Percentiles rank a stretch among this genome's conserved stretches.
Evolutionary conservation across 768 basidiomycete species (phyloP).

Genomic region (Termitomyces sp.): DNA sequence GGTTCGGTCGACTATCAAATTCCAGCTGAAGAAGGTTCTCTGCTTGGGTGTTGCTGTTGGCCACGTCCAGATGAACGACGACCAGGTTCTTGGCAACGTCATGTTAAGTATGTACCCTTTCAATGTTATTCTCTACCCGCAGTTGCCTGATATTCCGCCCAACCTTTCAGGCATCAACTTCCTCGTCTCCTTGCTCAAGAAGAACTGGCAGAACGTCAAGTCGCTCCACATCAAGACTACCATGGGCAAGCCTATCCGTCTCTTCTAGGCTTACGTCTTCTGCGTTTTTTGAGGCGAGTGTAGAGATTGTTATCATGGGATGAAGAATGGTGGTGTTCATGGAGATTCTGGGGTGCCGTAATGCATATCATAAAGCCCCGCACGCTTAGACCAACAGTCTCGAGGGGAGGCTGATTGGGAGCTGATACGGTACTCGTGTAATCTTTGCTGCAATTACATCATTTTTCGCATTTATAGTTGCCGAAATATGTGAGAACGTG

Average conservation of each 20-base stretch:
- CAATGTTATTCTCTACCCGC: not conserved
- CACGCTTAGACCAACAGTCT: constrained; percentile 97
- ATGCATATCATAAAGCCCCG: constrained; percentile 96
- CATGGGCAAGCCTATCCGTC: constrained; percentile 97
- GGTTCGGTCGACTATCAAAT: constrained; percentile 99
- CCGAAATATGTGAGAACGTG: not conserved
- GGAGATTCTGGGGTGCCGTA: constrained; percentile 32
- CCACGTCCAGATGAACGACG: constrained; percentile 95
- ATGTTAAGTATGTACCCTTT: constrained; percentile 73
- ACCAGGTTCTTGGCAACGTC: constrained; percentile 94
- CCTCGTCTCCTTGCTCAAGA: constrained; percentile 97
- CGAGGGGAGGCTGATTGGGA: constrained; percentile 80
- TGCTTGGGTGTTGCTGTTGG: constrained; percentile 99
- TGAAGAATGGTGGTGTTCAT: constrained; percentile 13
- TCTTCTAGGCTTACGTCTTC: constrained; percentile 56
- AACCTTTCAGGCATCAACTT: constrained; percentile 88
- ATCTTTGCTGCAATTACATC: not conserved
- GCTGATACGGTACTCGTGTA: constrained; percentile 51
- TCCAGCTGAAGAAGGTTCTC: constrained; percentile 99
- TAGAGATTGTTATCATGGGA: constrained; percentile 9
- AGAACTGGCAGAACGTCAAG: constrained; percentile 99
- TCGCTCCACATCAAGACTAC: constrained; percentile 98
- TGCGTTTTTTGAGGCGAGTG: not conserved
- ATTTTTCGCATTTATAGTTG: not conserved
- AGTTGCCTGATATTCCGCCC: not conserved